Conservation (phyloP, 73 alveolate species). For the Paramecium pentaurelia region DNA sequence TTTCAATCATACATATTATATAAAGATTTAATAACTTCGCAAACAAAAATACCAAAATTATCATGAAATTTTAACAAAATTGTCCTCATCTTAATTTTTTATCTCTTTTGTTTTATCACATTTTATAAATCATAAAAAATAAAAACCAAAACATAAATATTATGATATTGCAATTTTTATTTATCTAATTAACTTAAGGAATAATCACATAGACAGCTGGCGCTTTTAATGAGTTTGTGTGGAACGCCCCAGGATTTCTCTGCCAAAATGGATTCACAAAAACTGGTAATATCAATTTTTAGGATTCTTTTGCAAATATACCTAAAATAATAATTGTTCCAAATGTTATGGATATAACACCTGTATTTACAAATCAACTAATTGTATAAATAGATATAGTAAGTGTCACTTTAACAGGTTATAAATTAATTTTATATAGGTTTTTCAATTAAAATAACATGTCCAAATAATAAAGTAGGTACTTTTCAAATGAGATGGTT, state of each 20-base stretch:
- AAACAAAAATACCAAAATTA: no score
- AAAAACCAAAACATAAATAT: no score
- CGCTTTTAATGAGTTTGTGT: background rate
- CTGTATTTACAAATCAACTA: background rate
- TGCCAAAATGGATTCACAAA: background rate
- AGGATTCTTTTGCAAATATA: background rate
- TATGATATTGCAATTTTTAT: no score
- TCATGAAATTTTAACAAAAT: no score
- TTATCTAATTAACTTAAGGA: background rate
- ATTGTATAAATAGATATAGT: background rate
- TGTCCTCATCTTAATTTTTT: no score
- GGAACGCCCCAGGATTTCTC: background rate
- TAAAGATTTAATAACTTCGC: no score
- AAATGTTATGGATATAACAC: background rate
- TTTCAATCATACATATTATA: no score
- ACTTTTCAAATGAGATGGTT: background rate
- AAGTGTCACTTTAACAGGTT: background rate
- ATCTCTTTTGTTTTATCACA: no score
- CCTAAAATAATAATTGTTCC: background rate
- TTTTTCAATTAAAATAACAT: background rate
- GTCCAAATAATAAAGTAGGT: background rate
- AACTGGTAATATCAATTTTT: background rate
- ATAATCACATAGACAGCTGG: background rate
- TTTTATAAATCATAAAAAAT: no score
- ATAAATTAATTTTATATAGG: background rate